Base-by-base conservation (phyloP, 192 early-diverging fungal genomes). In the Coemansia sp. region DNA sequence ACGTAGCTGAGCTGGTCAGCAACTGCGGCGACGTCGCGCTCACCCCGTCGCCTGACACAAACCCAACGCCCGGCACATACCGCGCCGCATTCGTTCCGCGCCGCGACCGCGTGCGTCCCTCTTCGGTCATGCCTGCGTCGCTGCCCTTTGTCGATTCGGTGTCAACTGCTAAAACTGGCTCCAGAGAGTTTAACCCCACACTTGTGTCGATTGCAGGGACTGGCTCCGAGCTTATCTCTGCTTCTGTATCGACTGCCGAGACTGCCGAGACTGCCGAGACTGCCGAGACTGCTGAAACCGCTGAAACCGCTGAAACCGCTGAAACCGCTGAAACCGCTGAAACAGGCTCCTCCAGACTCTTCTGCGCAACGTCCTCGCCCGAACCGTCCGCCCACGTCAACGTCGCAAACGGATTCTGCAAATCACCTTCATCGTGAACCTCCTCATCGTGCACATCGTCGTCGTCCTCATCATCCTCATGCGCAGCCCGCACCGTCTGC, bases 51-150 rank as follows among this genome's bases (percentile, higher is more conserved):
- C 73, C 76, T 0, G 76, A 69, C 36, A 79, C 69, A 61, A 79
- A 79, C 5, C 76, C 76, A 9, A 79, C 76, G 10, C 76, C 76
- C 1, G 76, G 76, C 19, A 79, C 76, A 17, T 79, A 79, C n/a
- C 76, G 47, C 21, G 76, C 76, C 1, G 76, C 76, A 44, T 79
- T 79, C 11, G 76, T 79, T 21, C 64, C 60, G 0, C 76, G 66
- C 1, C 76, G 64, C 22, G 76, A 64, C 37, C 76, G 50, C 20
- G 65, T 21, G 12, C 55, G 54, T 2, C 51, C 51, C 8, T 22
- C 51, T 23, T 53, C 51, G 14, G 40, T 3, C 40, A 15, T 0
- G 1, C 40, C 14, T 14, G 40, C 7, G 6, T 34, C 31, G 31
- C 31, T 34, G 31, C 8, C 31, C 31, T 34, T 34, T 34, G 31